Evolutionary conservation across 805 yeast genomes (phyloP).

Genomic region (Candida qinlingensis): DNA sequence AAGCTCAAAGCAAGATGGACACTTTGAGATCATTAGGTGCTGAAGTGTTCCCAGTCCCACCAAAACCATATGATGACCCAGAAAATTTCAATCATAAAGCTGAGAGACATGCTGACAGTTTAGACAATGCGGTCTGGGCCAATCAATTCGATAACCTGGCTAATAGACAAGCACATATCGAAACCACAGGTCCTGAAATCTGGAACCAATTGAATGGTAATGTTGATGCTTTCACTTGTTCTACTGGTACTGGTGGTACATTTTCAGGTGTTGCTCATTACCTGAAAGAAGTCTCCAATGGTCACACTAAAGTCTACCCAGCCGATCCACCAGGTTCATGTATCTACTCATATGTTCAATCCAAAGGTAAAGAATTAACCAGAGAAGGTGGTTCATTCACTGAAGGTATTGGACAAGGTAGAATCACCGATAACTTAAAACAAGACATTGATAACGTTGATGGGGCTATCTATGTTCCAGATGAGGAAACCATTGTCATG

Average conservation of each 20-base stretch:
- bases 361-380: conserved; percentile 62
- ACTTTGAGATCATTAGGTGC: conserved; percentile 75
- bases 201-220: conserved; percentile 78
- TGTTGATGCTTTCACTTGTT: conserved; percentile 81
- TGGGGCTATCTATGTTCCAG: conserved; percentile 75
- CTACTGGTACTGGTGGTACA: conserved; percentile 93
- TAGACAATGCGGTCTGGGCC: conserved; percentile 86
- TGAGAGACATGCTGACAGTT: conserved; percentile 68
- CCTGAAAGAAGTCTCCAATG: conserved; percentile 62
- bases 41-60: conserved; percentile 85
- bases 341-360: conserved; percentile 68
- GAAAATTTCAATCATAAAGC: conserved; percentile 86
- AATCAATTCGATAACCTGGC: conserved; percentile 88
- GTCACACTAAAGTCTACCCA: conserved; percentile 55
- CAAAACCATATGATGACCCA: conserved; percentile 76
- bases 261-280: conserved; percentile 81
- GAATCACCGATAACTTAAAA: conserved; percentile 77
- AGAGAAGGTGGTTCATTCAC: conserved; percentile 84
- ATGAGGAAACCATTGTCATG: conserved; percentile 79
- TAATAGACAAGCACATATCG: conserved; percentile 82
- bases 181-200: conserved; percentile 89
- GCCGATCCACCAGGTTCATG: conserved; percentile 96
- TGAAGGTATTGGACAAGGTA: conserved; percentile 95
- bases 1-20: conserved; percentile 74
- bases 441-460: conserved; percentile 72